A percentile compares a stretch with the other conserved stretches of the same genome.
These are phyloP conservation scores for Podospora pseudopauciseta DNA, from an alignment of 495 filamentous ascomycete genomes.

Conservation along the genomic window DNA sequence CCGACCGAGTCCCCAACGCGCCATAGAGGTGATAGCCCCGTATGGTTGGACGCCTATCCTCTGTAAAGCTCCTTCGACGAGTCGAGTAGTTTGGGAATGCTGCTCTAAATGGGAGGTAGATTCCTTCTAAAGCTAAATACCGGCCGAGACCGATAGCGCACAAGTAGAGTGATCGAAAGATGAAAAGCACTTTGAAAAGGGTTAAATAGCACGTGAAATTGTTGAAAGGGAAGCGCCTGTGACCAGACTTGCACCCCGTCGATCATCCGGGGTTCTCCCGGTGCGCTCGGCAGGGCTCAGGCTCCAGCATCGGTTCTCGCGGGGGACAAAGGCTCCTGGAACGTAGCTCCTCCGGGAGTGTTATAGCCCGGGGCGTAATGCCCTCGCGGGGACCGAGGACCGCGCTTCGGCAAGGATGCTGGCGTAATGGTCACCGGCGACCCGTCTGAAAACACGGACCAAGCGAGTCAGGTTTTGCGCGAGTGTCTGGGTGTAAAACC, in stretches of 20 bases:
- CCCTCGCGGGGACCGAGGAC: constrained; percentile 27
- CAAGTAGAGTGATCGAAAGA: constrained; percentile 71
- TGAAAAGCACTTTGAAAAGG: constrained; percentile 73
- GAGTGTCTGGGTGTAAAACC: constrained; percentile 68
- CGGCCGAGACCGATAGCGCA: constrained; percentile 68
- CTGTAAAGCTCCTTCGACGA: constrained; percentile 61
- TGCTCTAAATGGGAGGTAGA: constrained; percentile 71
- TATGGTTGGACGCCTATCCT: constrained; percentile 36
- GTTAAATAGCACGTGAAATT: constrained; percentile 74
- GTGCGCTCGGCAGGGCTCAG: constrained; percentile 53
- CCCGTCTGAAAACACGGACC: constrained; percentile 71
- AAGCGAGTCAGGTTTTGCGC: constrained; percentile 70
- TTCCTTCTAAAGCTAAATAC: constrained; percentile 53
- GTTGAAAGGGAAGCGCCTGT: constrained; percentile 71
- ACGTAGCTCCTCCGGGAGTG: constrained; percentile 58
- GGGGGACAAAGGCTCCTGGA: constrained; percentile 56
- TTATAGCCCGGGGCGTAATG: constrained; percentile 53
- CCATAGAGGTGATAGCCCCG: constrained; percentile 54
- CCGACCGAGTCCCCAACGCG: constrained; percentile 56
- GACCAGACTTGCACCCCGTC: constrained; percentile 54
- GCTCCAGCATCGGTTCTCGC: constrained; percentile 62
- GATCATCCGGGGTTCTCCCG: constrained; percentile 55
- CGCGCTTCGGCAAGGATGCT: constrained; percentile 52
- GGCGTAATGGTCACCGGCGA: constrained; percentile 59
- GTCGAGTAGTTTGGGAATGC: constrained; percentile 69